Evolutionary conservation across 2,329 filamentous ascomycete species (phyloP).

Genomic region (Paraconiothyrium brasiliense): DNA sequence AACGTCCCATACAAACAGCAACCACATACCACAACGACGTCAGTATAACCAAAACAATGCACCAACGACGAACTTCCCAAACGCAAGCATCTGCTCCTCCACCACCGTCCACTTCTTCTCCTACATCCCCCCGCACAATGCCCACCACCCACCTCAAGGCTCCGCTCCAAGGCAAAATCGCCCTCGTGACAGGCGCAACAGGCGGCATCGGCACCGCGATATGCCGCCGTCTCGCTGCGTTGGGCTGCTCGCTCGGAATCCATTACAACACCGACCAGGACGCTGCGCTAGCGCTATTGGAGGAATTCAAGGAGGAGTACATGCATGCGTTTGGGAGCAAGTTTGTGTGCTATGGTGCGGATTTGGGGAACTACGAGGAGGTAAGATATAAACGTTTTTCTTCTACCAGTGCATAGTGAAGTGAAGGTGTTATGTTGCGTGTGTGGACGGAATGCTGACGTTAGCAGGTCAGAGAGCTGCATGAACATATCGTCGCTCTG

Average conservation of each 20-base stretch:
- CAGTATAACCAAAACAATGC: background rate
- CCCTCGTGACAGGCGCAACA: constrained; percentile 56
- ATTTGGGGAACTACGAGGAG: constrained; percentile 50
- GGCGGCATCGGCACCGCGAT: constrained; percentile 58
- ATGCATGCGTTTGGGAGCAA: constrained; percentile 28
- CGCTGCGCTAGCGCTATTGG: constrained; percentile 28
- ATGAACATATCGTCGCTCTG: constrained; percentile 42
- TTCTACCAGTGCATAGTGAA: too few relatives aligned
- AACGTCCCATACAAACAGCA: background rate
- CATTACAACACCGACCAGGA: constrained; percentile 53
- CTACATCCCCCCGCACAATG: background rate
- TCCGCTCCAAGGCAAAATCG: constrained; percentile 32
- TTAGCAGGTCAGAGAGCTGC: constrained; percentile 40
- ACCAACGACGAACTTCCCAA: background rate
- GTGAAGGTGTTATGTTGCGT: too few relatives aligned
- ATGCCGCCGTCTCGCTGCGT: constrained; percentile 49
- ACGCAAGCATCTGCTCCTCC: background rate
- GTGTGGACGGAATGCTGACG: too few relatives aligned
- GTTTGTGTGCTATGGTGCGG: constrained; percentile 48
- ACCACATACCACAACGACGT: background rate
- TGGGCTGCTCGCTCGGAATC: constrained; percentile 55
- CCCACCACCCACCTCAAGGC: constrained; percentile 5
- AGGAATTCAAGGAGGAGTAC: constrained; percentile 37
- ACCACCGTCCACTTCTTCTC: background rate
- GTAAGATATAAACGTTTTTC: constrained; percentile 23